These are phyloP conservation scores for Zygotorulaspora mrakii DNA, from an alignment of 1,139 yeast genomes.

Conservation along the genomic window DNA sequence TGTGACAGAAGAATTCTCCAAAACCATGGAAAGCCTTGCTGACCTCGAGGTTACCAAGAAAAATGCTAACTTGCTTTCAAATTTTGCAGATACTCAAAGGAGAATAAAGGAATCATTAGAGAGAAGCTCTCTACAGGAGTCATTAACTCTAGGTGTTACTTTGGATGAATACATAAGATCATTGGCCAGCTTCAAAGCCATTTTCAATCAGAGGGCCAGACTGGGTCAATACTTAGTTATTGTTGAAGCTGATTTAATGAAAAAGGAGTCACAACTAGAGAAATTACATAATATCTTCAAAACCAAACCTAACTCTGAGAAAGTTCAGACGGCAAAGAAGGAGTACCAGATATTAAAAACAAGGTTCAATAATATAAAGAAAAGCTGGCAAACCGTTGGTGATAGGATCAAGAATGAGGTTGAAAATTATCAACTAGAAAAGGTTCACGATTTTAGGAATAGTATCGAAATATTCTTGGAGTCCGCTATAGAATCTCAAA, in stretches of 20 bases:
- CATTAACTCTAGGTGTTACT: slow-evolving; percentile 80
- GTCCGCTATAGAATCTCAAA: slow-evolving; percentile 87
- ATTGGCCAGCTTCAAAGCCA: slow-evolving; percentile 69
- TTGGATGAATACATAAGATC: slow-evolving; percentile 82
- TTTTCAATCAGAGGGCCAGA: slow-evolving; percentile 72
- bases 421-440: slow-evolving; percentile 65
- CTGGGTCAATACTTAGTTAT: slow-evolving; percentile 58
- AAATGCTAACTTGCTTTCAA: slow-evolving; percentile 56
- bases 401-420: slow-evolving; percentile 66
- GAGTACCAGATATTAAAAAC: slow-evolving; percentile 59
- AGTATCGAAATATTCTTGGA: slow-evolving; percentile 89
- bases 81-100: slow-evolving; percentile 68
- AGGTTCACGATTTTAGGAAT: slow-evolving; percentile 80
- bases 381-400: slow-evolving; percentile 58
- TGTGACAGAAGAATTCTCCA: slow-evolving; percentile 61
- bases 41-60: slow-evolving; percentile 71
- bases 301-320: slow-evolving; percentile 57
- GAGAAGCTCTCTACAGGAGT: slow-evolving; percentile 79
- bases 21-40: slow-evolving; percentile 54
- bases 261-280: slow-evolving; percentile 48
- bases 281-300: slow-evolving; percentile 51
- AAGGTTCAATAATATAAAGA: slow-evolving; percentile 54
- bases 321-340: slow-evolving; percentile 48
- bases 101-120: slow-evolving; percentile 72
- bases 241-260: slow-evolving; percentile 47